Evolutionary conservation across 768 basidiomycete genomes (phyloP).

Genomic region (Sarcodon sp.): DNA sequence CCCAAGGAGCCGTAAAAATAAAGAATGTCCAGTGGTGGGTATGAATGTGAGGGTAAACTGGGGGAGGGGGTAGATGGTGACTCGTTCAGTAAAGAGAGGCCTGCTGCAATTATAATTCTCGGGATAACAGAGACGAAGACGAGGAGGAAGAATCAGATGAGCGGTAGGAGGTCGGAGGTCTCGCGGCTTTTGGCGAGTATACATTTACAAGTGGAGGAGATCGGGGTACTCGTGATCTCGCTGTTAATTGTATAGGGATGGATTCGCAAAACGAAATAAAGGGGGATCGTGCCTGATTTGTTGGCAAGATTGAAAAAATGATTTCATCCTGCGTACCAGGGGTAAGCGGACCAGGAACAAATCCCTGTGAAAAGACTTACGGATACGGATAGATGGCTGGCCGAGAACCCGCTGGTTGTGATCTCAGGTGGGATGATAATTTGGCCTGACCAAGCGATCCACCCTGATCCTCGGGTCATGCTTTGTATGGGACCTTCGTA

Average conservation of each 20-base stretch:
- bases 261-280: constrained; percentile 10
- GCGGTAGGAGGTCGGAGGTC: too few relatives aligned
- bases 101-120: too few relatives aligned
- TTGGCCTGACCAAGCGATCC: constrained; percentile 13
- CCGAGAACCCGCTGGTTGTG: constrained; percentile 10
- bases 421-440: constrained; percentile 8
- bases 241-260: constrained; percentile 13
- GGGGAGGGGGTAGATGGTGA: too few relatives aligned
- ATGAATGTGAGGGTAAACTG: too few relatives aligned
- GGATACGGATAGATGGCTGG: constrained; percentile 10
- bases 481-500: constrained; percentile 11
- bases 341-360: not conserved
- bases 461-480: constrained; percentile 4
- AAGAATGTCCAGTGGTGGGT: too few relatives aligned
- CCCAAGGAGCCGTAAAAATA: too few relatives aligned
- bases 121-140: too few relatives aligned
- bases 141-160: too few relatives aligned
- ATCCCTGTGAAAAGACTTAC: constrained; percentile 5
- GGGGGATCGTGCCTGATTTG: constrained; percentile 4
- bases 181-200: too few relatives aligned
- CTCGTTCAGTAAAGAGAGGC: too few relatives aligned
- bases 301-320: constrained; percentile 11
- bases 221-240: constrained; percentile 3
- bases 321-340: constrained; percentile 11
- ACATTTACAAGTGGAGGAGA: too few relatives aligned